These are phyloP conservation scores for Chamaecyparis obtusa DNA, from an alignment of 75 land plant species.

Conservation along the genomic window DNA sequence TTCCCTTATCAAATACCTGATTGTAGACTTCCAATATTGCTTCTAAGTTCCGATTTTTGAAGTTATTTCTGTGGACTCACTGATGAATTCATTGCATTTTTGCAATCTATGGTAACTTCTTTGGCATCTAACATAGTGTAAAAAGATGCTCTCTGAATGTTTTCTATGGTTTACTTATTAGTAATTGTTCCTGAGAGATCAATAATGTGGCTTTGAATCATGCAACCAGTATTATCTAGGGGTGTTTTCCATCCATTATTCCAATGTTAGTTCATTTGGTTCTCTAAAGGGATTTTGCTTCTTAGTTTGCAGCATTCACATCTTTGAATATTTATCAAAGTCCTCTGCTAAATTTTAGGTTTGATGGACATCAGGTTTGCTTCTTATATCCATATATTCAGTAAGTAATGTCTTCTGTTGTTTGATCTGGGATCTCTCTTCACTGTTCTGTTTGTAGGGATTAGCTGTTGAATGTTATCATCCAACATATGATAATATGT, in stretches of 20 bases:
- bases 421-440: no score
- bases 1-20: background rate
- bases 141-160: background rate
- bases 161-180: background rate
- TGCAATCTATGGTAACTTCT: background rate
- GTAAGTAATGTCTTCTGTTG: background rate
- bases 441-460: background rate
- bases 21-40: background rate
- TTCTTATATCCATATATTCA: background rate
- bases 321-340: background rate
- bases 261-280: background rate
- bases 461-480: background rate
- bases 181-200: background rate
- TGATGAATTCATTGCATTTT: background rate
- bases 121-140: background rate
- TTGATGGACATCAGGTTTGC: background rate
- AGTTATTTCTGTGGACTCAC: background rate
- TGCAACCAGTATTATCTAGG: background rate
- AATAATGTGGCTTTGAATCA: background rate
- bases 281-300: background rate
- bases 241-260: background rate
- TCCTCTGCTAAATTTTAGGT: background rate
- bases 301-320: background rate
- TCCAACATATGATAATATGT: background rate
- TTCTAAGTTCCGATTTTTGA: background rate